Conservation (phyloP, 768 basidiomycete species). For the Boletus vermiculosoides region DNA sequence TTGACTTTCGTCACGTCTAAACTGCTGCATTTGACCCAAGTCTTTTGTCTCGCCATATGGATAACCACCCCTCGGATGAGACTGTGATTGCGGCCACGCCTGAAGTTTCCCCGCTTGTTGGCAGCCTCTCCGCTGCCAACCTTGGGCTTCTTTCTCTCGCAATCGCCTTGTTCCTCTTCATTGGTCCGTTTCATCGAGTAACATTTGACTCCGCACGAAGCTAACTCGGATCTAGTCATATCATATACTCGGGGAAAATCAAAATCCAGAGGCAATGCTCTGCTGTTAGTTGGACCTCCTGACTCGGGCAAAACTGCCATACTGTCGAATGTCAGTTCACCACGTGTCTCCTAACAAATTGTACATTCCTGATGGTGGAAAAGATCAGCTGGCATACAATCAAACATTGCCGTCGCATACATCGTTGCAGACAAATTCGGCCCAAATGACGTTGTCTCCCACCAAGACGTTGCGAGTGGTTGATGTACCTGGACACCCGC, state of each 20-base stretch:
- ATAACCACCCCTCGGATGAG: constrained; percentile 3
- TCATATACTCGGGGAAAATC: constrained; percentile 44
- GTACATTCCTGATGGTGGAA: constrained; percentile 10
- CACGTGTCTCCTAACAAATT: neutral
- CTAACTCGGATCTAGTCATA: constrained; percentile 41
- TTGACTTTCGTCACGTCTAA: neutral
- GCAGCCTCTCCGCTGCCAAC: constrained; percentile 39
- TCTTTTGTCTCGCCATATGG: constrained; percentile 12
- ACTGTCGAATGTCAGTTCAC: constrained; percentile 57
- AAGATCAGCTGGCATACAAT: constrained; percentile 59
- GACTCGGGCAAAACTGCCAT: constrained; percentile 84
- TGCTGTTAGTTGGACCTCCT: constrained; percentile 74
- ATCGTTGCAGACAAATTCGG: constrained; percentile 72
- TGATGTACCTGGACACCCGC: constrained; percentile 85
- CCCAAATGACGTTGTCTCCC: constrained; percentile 42
- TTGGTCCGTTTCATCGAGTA: constrained; percentile 36
- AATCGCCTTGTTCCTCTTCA: constrained; percentile 42
- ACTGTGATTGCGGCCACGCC: constrained; percentile 21
- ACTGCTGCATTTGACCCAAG: neutral
- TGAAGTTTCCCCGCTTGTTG: constrained; percentile 37
- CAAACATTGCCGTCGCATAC: constrained; percentile 68
- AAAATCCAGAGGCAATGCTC: constrained; percentile 49
- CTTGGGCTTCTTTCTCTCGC: constrained; percentile 43
- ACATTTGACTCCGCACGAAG: neutral
- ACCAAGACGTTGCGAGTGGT: constrained; percentile 53